Evolutionary conservation across 2,329 filamentous ascomycete species (phyloP).

Genomic region (Cladosporium phlei): DNA sequence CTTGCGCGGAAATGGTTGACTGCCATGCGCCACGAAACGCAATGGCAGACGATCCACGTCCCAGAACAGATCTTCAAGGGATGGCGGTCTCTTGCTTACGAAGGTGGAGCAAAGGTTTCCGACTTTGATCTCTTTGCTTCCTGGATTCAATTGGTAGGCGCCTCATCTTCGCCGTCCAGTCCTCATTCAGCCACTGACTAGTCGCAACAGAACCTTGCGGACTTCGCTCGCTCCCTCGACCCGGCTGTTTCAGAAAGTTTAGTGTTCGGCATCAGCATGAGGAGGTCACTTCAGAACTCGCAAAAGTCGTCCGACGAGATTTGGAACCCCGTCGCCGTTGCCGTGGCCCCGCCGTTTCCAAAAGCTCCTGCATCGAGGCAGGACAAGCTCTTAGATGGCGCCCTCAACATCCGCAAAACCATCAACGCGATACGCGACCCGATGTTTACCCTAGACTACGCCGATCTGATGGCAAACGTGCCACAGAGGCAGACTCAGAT

Average conservation of each 20-base stretch:
- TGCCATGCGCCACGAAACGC: not conserved
- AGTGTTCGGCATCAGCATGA: not conserved
- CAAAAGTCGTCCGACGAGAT: not conserved
- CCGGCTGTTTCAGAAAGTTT: not conserved
- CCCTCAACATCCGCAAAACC: not conserved
- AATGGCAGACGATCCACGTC: not conserved
- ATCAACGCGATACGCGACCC: not conserved
- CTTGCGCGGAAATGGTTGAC: not conserved
- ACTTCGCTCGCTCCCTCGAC: not conserved
- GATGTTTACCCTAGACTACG: not conserved
- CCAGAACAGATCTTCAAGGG: not conserved
- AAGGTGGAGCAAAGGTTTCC: not conserved
- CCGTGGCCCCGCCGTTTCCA: not conserved
- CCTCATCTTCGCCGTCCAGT: not conserved
- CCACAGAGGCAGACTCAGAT: not conserved
- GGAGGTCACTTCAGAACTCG: not conserved
- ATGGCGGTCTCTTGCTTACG: not conserved
- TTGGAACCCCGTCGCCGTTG: conserved; percentile 1
- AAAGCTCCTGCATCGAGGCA: not conserved
- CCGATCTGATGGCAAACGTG: not conserved
- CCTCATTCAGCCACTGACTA: not conserved
- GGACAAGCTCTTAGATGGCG: not conserved
- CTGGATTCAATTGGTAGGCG: conserved; percentile 1
- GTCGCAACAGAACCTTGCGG: not conserved
- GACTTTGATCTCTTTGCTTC: not conserved